Evolutionary conservation across 306 rosid species (phyloP).

Genomic region (Prunus padus): DNA sequence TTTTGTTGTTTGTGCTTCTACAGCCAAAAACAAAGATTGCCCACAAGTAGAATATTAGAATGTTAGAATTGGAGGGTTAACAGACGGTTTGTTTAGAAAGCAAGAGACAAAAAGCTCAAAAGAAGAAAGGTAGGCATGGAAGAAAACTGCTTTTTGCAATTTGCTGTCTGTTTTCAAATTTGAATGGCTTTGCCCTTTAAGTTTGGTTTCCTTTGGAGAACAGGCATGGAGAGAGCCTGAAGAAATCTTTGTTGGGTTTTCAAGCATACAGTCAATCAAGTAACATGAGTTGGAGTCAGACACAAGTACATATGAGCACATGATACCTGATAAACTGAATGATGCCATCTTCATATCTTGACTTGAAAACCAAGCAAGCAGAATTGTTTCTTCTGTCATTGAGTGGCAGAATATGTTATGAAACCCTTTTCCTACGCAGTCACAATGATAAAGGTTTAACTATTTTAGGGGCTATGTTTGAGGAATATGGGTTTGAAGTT

Average conservation of each 20-base stretch:
- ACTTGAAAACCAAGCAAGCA: constrained; percentile 38
- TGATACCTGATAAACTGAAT: constrained; percentile 4
- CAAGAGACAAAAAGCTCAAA: background rate
- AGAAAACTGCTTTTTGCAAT: background rate
- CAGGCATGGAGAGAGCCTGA: background rate
- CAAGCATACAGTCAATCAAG: too few species aligned
- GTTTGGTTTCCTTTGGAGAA: too few species aligned
- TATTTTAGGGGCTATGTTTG: background rate
- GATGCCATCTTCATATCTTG: constrained; percentile 22
- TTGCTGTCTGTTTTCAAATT: constrained; percentile 25
- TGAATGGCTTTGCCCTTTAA: background rate
- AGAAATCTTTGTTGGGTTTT: background rate
- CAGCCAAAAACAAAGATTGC: background rate
- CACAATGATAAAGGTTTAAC: background rate
- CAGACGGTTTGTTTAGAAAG: background rate
- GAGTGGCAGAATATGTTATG: background rate
- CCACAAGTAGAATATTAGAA: background rate
- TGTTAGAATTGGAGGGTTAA: background rate
- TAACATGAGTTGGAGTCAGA: background rate
- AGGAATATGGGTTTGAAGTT: background rate
- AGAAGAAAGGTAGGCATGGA: background rate
- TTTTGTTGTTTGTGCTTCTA: background rate
- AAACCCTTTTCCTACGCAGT: background rate
- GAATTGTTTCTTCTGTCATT: constrained; percentile 5
- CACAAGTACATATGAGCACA: constrained; percentile 17